Evolutionary conservation across 1,284 basidiomycete species (phyloP).

Genomic region (Puccinia novopanici): DNA sequence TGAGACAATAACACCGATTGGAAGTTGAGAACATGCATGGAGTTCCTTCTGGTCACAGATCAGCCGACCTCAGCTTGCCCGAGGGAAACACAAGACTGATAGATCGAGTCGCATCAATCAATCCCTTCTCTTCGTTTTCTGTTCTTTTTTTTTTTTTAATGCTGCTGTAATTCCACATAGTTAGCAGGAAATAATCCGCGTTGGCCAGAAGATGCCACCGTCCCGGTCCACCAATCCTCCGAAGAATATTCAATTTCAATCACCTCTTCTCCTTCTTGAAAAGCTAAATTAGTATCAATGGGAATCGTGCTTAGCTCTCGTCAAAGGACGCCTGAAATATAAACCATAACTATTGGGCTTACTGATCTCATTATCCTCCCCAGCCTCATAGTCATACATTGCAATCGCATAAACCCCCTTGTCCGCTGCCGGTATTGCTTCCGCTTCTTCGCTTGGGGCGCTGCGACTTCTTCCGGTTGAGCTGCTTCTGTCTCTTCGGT

Average conservation of each 20-base stretch:
- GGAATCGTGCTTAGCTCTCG: slow-evolving; percentile 55
- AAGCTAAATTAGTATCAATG: slow-evolving; percentile 53
- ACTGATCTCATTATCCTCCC: slow-evolving; percentile 59
- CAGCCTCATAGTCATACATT: slow-evolving; percentile 59
- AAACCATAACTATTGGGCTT: slow-evolving; percentile 52
- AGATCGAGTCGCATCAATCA: no score
- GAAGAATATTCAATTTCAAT: slow-evolving; percentile 58
- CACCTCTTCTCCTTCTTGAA: slow-evolving; percentile 57
- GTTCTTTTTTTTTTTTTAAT: slow-evolving; percentile 25
- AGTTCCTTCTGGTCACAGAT: neutral
- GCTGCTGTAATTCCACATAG: slow-evolving; percentile 68
- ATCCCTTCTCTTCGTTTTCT: neutral
- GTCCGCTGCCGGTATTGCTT: slow-evolving; percentile 73
- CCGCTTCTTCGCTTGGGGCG: slow-evolving; percentile 63
- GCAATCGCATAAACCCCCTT: slow-evolving; percentile 55
- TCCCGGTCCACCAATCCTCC: slow-evolving; percentile 72
- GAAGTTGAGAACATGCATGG: neutral
- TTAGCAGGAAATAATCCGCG: slow-evolving; percentile 67
- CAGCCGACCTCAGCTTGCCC: neutral
- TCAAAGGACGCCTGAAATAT: slow-evolving; percentile 62
- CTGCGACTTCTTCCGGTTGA: neutral
- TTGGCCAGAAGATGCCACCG: slow-evolving; percentile 66
- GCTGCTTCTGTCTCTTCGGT: slow-evolving; percentile 28
- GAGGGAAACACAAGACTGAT: no score
- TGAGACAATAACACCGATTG: neutral